A percentile compares a stretch with the other conserved stretches of the same genome.
These are phyloP conservation scores for Aaosphaeria arxii DNA, from an alignment of 2,329 filamentous ascomycete species.

Conservation along the genomic window DNA sequence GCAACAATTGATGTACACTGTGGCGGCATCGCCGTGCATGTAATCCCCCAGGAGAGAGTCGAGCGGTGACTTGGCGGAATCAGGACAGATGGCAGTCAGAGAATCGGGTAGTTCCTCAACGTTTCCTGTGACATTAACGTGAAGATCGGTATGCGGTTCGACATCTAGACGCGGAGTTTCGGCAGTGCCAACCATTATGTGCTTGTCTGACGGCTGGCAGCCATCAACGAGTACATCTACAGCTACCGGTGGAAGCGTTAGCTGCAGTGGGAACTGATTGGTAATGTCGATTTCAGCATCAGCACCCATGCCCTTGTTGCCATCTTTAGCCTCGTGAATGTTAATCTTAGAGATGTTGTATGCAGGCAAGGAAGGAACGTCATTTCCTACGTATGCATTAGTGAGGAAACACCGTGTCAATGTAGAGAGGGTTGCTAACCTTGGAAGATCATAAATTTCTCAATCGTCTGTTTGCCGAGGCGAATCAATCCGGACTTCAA, in stretches of 20 bases:
- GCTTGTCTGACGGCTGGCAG: conserved; percentile 67
- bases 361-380: conserved; percentile 74
- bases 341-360: conserved; percentile 81
- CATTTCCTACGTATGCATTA: conserved; percentile 38
- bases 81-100: conserved; percentile 71
- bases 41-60: conserved; percentile 79
- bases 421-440: conserved; percentile 62
- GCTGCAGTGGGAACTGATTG: conserved; percentile 75
- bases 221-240: conserved; percentile 85
- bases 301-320: conserved; percentile 67
- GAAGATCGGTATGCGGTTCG: conserved; percentile 64
- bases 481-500: conserved; percentile 77
- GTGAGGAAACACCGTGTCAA: conserved; percentile 12
- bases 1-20: conserved; percentile 79
- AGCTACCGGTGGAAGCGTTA: conserved; percentile 73
- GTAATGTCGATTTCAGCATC: conserved; percentile 70
- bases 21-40: conserved; percentile 74
- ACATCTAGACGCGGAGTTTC: conserved; percentile 66
- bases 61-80: conserved; percentile 75
- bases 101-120: conserved; percentile 71
- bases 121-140: conserved; percentile 67
- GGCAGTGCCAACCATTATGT: conserved; percentile 77
- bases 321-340: conserved; percentile 66
- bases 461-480: conserved; percentile 73
- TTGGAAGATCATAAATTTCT: conserved; percentile 75